Percentiles rank a stretch among this genome's conserved stretches.
Evolutionary conservation across 495 filamentous ascomycete genomes (phyloP).

Genomic region (Chaetomium fimeti): DNA sequence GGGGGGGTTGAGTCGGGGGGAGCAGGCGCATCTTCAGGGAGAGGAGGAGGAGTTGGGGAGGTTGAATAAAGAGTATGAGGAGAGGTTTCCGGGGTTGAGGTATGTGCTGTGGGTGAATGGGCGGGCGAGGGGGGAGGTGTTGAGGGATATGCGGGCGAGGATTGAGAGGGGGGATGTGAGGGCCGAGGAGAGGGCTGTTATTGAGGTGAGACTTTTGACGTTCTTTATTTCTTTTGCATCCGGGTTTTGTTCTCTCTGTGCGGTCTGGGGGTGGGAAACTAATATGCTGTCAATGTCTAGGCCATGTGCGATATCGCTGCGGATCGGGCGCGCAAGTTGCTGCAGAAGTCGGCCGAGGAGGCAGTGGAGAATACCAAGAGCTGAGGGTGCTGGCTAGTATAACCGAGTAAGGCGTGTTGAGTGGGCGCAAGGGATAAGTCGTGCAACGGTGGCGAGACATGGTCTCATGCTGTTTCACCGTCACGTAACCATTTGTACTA

Average conservation of each 20-base stretch:
- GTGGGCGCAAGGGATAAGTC: too few species aligned
- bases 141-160: slow-evolving; percentile 79
- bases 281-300: slow-evolving; percentile 26
- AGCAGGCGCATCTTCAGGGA: slow-evolving; percentile 73
- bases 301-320: slow-evolving; percentile 54
- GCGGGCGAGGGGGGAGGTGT: slow-evolving; percentile 65
- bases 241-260: neutral
- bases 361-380: slow-evolving; percentile 7
- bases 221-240: slow-evolving; percentile 10
- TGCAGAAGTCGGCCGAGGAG: slow-evolving; percentile 27
- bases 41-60: slow-evolving; percentile 57
- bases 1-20: slow-evolving; percentile 63
- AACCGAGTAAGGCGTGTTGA: too few species aligned
- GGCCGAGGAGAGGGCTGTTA: slow-evolving; percentile 68
- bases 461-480: too few species aligned
- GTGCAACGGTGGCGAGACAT: too few species aligned
- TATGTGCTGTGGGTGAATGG: slow-evolving; percentile 96
- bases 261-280: neutral
- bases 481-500: too few species aligned
- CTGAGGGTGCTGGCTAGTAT: neutral
- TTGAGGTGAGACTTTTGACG: slow-evolving; percentile 77
- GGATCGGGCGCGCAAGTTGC: slow-evolving; percentile 46
- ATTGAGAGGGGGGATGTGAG: slow-evolving; percentile 67
- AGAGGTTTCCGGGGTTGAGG: slow-evolving; percentile 73
- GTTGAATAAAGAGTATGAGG: slow-evolving; percentile 82